A percentile compares a stretch with the other conserved stretches of the same genome.
These are phyloP conservation scores for Penicillium sp. DNA, from an alignment of 2,329 filamentous ascomycete genomes.

Conservation along the genomic window DNA sequence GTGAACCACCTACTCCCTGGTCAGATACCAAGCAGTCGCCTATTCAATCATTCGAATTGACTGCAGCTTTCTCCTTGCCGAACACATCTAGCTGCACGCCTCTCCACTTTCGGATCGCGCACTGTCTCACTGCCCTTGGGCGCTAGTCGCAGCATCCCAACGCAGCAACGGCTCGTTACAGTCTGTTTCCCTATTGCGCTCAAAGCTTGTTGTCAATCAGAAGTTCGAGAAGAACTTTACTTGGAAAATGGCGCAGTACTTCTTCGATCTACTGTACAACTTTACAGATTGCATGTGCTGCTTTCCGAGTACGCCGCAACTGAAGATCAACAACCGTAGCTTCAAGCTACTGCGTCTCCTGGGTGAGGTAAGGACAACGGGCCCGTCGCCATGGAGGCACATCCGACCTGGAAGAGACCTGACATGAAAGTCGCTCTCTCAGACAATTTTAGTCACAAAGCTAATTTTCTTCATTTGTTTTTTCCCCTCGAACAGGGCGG, in stretches of 20 bases:
- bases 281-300: constrained; percentile 93
- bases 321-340: constrained; percentile 89
- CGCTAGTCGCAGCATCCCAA: neutral
- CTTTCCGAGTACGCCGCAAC: constrained; percentile 86
- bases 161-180: neutral
- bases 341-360: constrained; percentile 94
- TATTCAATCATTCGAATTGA: neutral
- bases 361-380: constrained; percentile 62
- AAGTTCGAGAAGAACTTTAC: neutral
- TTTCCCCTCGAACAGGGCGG: constrained; percentile 63
- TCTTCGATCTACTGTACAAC: constrained; percentile 84
- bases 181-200: neutral
- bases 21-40: neutral
- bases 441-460: too few species aligned
- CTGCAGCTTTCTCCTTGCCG: constrained; percentile 2
- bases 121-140: too few species aligned
- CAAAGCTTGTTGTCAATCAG: neutral
- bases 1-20: too few species aligned
- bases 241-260: constrained; percentile 65
- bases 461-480: too few species aligned
- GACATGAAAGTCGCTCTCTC: too few species aligned
- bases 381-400: neutral
- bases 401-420: too few species aligned
- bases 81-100: neutral
- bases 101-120: neutral